These are phyloP conservation scores for Penicillium fimorum DNA, from an alignment of 495 filamentous ascomycete species.

Conservation along the genomic window DNA sequence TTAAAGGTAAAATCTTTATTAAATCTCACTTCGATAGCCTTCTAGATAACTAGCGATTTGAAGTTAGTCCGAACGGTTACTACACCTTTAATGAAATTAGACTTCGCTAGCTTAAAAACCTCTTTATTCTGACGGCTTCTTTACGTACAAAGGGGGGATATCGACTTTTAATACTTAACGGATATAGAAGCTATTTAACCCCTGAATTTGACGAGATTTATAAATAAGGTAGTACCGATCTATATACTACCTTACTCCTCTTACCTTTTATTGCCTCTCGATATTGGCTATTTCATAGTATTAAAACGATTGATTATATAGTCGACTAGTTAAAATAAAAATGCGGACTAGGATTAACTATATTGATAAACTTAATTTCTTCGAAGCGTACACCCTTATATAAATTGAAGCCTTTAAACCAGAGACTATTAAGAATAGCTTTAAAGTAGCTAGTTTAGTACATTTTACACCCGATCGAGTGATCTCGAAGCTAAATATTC, in stretches of 20 bases:
- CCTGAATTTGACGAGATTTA: background rate
- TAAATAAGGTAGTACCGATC: background rate
- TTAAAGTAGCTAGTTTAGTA: no score
- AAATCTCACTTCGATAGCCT: background rate
- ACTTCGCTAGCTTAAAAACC: background rate
- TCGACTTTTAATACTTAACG: background rate
- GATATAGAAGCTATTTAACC: slow-evolving; percentile 2
- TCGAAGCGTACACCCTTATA: no score
- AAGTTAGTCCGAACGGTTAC: background rate
- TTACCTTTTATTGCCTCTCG: slow-evolving; percentile 1
- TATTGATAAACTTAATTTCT: no score
- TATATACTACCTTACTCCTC: background rate
- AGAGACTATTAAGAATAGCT: no score
- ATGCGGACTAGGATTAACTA: slow-evolving; percentile 2
- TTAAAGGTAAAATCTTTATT: slow-evolving; percentile 4
- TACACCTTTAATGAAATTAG: slow-evolving; percentile 1
- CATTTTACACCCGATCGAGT: no score
- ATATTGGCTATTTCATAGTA: background rate
- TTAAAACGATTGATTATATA: background rate
- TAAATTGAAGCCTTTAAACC: no score
- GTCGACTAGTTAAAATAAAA: background rate
- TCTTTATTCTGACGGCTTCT: background rate
- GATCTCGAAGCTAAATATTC: no score
- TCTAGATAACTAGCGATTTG: background rate
- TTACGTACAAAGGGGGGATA: background rate